Base-by-base conservation (phyloP, 352 stramenopile species). In the Elongisporangium undulatum region DNA sequence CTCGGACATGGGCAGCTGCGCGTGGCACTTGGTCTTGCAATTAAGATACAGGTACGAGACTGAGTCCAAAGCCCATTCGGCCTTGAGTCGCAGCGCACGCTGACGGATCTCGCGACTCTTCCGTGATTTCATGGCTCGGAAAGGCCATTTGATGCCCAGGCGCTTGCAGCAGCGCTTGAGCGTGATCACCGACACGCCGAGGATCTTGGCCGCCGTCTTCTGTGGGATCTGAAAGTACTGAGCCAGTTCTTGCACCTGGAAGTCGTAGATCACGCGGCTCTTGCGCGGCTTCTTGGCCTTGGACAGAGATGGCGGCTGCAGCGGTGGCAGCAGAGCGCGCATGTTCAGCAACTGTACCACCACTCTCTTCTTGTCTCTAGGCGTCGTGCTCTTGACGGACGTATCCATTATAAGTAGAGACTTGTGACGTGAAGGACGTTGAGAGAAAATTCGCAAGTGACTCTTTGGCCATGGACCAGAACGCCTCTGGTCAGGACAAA, bases 221-320 rank as follows among this genome's bases (percentile, higher is more conserved):
- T 87, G 77, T 7, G 77, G 64, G 41, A 87, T 63, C 39, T 87
- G 72, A 56, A 79, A 87, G 59, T 61, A 85, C 53, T 67, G 62
- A 10, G 53, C 49, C 55, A 85, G 60, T 5, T 76, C 64, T 3
- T 79, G 53, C 21, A 55, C 61, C 19, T 58, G 66, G 55, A 78
- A 80, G 50, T 87, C 69, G 61, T 70, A 87, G 21, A 75, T 39
- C 6, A 68, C 53, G 23, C 77, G 74, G 53, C 69, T 82, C 71
- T 81, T 85, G 53, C 75, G 72, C 17, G 55, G 53, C 57, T 67
- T 72, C 58, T 63, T 62, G 38, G 12, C 4, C 9, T 45, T 45
- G 34, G 34, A 17, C 26, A 13, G 23, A 26, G 23, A 26, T 17
- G 12, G 13, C 9, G 10, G 34, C 34, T 1, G 34, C 34, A 12